Evolutionary conservation across 2,329 filamentous ascomycete species (phyloP), one percentile per base, ranked within the genome.

Genomic region (Tolypocladium tropicale): DNA sequence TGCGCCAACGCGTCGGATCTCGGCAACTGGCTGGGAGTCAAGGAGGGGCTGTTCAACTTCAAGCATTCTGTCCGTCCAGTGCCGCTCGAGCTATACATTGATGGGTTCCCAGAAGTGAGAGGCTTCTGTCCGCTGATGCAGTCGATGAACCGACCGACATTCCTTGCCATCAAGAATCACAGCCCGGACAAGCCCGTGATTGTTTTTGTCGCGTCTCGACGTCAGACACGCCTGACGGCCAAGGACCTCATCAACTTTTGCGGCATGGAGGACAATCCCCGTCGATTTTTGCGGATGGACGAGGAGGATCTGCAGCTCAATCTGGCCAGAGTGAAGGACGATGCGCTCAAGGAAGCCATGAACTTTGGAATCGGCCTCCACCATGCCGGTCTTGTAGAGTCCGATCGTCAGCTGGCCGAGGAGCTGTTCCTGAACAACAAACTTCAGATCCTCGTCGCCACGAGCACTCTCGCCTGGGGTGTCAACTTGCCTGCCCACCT

Each of bases 51-150:
- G 28, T 99, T 95, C 81, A 99, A 99, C 72, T 99, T 99, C 73
- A 83, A 91, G 32, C 94, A 99, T 68, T 97, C 92, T 0, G 95
- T 99, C 37, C 90, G 94, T 28, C 94, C 95, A 2, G 95, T 99
- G 11, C 94, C 95, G 0, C 73, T 99, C 41, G 93, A 99, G 69
- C 89, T 96, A 48, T 99, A 90, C 71, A 99, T 99, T 62, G 94
- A 99, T 68, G 95, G 94, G 0, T 99, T 99, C 68, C 92, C 94
- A 0, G 90, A 97, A 67, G 88, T 94, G 62, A 83, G 93, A 58
- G 94, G 94, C 0, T 99, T 99, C 75, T 97, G 93, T 65, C 91
- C 94, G 0, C 74, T 99, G 61, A 99, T 99, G 94, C 93, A 97
- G 72, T 95, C 91, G 0, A 99, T 99, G 94, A 99, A 99, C 67